phyloP scores from a whole-genome alignment of 1,284 basidiomycete genomes.

The Ustilago tritici region DNA sequence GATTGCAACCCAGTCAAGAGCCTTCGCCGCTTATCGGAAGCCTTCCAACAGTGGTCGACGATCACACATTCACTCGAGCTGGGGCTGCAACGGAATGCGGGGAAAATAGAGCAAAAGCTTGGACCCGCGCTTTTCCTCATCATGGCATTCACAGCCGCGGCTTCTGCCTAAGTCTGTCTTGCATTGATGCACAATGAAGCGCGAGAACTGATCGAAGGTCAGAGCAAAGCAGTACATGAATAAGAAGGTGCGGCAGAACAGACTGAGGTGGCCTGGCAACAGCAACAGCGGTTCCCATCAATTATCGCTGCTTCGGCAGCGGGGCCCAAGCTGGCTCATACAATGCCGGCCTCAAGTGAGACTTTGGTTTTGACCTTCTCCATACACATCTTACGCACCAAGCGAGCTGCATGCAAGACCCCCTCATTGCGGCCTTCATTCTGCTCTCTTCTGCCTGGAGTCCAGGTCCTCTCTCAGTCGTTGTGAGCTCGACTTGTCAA shows the following conservation, averaged over 20 bases:
- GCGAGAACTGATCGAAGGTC: too few species aligned
- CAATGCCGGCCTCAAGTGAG: not conserved
- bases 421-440: not conserved
- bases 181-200: not conserved
- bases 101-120: not conserved
- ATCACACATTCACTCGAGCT: not conserved
- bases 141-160: not conserved
- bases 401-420: constrained; percentile 23
- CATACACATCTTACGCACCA: constrained; percentile 11
- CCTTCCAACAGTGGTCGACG: not conserved
- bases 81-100: not conserved
- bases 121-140: not conserved
- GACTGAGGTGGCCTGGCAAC: too few species aligned
- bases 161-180: not conserved
- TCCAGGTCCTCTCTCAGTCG: not conserved
- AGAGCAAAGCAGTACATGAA: not conserved
- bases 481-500: not conserved
- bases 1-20: too few species aligned
- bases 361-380: not conserved
- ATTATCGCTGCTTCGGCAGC: constrained; percentile 9
- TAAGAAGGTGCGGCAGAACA: not conserved
- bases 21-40: too few species aligned
- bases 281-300: constrained; percentile 14
- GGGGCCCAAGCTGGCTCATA: constrained; percentile 1
- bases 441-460: not conserved